Conservation (phyloP, 106 monocot genomes). For the Apostasia ramifera region DNA sequence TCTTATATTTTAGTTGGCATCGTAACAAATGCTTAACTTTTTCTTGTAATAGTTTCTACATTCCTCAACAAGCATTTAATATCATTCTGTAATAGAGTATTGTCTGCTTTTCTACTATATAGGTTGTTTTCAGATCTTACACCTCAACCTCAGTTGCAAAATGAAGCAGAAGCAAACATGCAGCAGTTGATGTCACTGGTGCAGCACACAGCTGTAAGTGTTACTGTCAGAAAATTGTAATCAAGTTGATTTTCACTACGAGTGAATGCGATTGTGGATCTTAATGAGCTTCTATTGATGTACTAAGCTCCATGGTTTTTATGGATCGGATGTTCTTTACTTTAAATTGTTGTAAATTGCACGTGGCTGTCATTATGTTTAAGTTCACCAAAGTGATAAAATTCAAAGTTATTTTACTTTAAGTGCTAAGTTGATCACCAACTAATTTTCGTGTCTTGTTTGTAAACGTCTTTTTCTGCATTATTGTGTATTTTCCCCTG, state of each 20-base stretch:
- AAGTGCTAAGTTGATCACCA: no score
- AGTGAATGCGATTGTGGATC: neutral
- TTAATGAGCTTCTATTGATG: neutral
- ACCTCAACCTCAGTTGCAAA: conserved; percentile 47
- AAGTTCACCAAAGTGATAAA: no score
- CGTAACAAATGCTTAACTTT: no score
- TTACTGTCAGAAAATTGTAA: neutral
- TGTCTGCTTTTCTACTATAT: neutral
- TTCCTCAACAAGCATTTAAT: neutral
- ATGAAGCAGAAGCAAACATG: conserved; percentile 44
- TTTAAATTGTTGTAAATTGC: neutral
- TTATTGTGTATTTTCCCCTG: no score
- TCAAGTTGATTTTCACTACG: neutral
- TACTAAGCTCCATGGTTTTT: neutral
- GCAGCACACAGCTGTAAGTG: conserved; percentile 65
- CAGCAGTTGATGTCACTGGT: conserved; percentile 47
- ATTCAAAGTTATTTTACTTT: neutral
- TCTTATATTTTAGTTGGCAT: neutral
- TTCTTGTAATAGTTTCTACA: no score
- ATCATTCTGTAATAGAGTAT: neutral
- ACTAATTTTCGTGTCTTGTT: no score
- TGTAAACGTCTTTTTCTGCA: no score
- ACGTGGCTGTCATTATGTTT: neutral
- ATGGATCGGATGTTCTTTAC: neutral
- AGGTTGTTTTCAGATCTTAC: conserved; percentile 49